A percentile compares a stretch with the other conserved stretches of the same genome.
phyloP scores from a whole-genome alignment of 78 protist genomes.

The Dictyostelium brefeldianum region DNA sequence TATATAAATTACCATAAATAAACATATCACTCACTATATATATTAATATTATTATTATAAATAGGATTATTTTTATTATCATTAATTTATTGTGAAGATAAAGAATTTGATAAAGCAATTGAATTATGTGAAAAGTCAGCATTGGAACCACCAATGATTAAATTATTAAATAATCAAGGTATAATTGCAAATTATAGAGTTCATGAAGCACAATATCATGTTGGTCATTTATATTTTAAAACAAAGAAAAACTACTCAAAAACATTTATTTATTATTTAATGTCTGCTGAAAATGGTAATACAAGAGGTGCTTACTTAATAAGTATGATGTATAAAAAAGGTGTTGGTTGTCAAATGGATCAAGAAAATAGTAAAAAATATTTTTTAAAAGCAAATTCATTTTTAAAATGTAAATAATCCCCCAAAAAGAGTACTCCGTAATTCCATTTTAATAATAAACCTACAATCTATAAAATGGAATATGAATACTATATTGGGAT shows the following conservation, averaged over 20 bases:
- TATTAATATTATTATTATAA: too few species aligned
- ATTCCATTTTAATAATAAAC: too few species aligned
- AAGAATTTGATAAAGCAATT: constrained; percentile 23
- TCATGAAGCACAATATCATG: constrained; percentile 25
- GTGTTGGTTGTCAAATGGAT: constrained; percentile 28
- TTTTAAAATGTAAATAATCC: neutral
- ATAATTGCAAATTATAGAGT: constrained; percentile 14
- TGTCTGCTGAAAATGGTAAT: constrained; percentile 10
- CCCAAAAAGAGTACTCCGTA: too few species aligned
- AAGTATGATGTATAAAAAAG: constrained; percentile 15
- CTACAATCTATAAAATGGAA: neutral
- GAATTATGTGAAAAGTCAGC: constrained; percentile 15
- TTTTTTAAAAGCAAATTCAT: constrained; percentile 14
- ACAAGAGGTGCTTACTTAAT: neutral
- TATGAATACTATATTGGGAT: too few species aligned
- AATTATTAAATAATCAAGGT: neutral
- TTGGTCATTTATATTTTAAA: constrained; percentile 32
- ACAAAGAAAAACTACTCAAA: neutral
- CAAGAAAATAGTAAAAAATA: constrained; percentile 18
- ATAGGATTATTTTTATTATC: constrained; percentile 1
- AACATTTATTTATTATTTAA: constrained; percentile 6
- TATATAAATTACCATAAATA: too few species aligned
- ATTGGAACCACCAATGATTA: constrained; percentile 17
- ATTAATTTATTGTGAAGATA: constrained; percentile 11
- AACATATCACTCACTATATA: too few species aligned